Base-by-base conservation (phyloP, 2,329 filamentous ascomycete genomes). In the Fusarium sarcochroum region DNA sequence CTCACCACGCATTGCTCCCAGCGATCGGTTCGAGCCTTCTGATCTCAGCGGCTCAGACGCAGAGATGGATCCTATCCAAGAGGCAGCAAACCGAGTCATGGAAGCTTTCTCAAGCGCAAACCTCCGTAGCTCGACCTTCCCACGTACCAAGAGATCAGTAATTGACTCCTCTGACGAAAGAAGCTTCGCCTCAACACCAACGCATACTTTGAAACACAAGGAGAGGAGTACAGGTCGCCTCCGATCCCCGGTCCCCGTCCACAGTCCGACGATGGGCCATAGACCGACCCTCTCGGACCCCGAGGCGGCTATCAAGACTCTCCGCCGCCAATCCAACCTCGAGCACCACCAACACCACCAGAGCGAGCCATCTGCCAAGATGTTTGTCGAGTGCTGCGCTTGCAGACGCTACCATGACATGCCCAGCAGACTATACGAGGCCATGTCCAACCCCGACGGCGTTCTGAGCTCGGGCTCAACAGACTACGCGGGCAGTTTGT, bases 321-420 rank as follows among this genome's bases (percentile, higher is more conserved):
- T 62, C 34, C 66, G 69, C 1, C 54, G 56, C 9, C 64, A 59
- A n/a, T 45, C 59, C 5, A 65, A 68, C 25, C 27, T 66, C 3
- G 58, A 59, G 15, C 56, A 48, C 11, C 40, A 40, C 13, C 46
- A 51, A 21, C 44, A 66, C n/a, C 67, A 67, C 2, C 27, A 30
- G 2, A 68, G 71, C 69, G 81, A 84, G 13, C 83, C 84, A 1
- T 76, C 89, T 14, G 86, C 86, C 34, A 91, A 90, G 79, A 86
- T 90, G 81, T 85, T 91, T 30, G 88, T 90, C 14, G 84, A 90
- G 73, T 91, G 89, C 77, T 91, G 89, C 78, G 81, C 80, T 58
- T 91, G 89, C 82, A 85, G 84, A 56, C 89, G 86, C 77, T 89
- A 87, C 75, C 88, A 90, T 70, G 89, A 91, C 75, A 86, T 91